A percentile compares a stretch with the other conserved stretches of the same genome.
Conservation (phyloP, 352 stramenopile genomes). For the Lagenidium giganteum region DNA sequence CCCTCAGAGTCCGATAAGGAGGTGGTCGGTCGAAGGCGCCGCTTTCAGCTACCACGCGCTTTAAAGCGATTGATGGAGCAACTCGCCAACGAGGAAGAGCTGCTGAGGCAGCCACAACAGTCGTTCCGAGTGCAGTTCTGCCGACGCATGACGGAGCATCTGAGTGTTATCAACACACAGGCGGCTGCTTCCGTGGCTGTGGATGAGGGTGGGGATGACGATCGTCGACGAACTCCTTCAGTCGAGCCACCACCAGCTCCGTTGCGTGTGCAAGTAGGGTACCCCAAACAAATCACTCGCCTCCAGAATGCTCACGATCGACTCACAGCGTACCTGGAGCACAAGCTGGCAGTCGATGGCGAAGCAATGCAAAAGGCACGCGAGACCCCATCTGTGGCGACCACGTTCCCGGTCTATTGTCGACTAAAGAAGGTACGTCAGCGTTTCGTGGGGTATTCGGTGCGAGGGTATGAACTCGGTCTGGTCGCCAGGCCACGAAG, state of each 20-base stretch:
- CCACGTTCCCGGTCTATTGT: conserved; percentile 40
- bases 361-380: conserved; percentile 22
- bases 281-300: conserved; percentile 24
- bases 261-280: conserved; percentile 31
- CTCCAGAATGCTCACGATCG: conserved; percentile 26
- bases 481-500: conserved; percentile 29
- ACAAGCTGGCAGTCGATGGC: conserved; percentile 22
- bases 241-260: neutral
- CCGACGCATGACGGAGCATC: conserved; percentile 43
- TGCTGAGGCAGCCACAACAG: no score
- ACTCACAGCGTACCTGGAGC: conserved; percentile 26
- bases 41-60: no score
- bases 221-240: neutral
- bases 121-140: conserved; percentile 42
- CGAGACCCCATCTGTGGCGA: conserved; percentile 25
- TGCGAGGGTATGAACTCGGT: neutral
- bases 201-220: no score
- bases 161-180: conserved; percentile 14
- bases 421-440: conserved; percentile 43
- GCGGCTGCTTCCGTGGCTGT: conserved; percentile 1
- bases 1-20: no score
- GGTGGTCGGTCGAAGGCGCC: no score
- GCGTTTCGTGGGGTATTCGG: neutral
- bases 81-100: conserved; percentile 22
- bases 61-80: conserved; percentile 44